A percentile compares a stretch with the other conserved stretches of the same genome.
phyloP scores from a whole-genome alignment of 768 basidiomycete species.

The Mycena maculata region DNA sequence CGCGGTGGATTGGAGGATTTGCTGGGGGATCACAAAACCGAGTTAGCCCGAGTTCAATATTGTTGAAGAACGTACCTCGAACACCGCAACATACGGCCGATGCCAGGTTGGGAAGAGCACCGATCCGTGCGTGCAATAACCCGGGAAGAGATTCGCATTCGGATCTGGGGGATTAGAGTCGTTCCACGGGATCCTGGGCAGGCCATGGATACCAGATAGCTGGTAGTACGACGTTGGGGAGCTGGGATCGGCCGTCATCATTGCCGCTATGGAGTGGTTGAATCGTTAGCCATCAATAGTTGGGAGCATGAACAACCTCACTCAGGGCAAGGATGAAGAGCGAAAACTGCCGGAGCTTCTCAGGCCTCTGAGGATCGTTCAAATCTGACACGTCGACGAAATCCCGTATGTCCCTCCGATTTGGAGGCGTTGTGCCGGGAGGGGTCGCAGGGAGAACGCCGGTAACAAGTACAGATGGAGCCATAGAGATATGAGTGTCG shows the following conservation, averaged over 20 bases:
- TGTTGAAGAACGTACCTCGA: conserved; percentile 52
- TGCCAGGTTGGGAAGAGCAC: conserved; percentile 69
- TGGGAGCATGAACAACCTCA: not conserved
- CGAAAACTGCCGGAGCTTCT: too few relatives aligned
- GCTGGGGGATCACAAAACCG: conserved; percentile 44
- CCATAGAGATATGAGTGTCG: too few relatives aligned
- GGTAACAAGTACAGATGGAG: too few relatives aligned
- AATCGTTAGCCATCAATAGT: too few relatives aligned
- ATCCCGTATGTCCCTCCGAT: not conserved
- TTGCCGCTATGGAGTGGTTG: too few relatives aligned
- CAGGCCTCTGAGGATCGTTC: too few relatives aligned
- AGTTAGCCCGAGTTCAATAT: not conserved
- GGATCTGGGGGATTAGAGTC: conserved; percentile 42
- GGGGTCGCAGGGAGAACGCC: too few relatives aligned
- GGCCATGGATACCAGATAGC: conserved; percentile 64
- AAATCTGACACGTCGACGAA: not conserved
- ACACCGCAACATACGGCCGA: conserved; percentile 61
- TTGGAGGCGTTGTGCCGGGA: not conserved
- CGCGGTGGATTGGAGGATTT: conserved; percentile 58
- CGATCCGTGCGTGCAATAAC: conserved; percentile 66
- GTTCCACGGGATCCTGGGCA: conserved; percentile 60
- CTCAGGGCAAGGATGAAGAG: not conserved
- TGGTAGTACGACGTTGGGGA: conserved; percentile 56
- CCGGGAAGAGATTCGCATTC: conserved; percentile 46
- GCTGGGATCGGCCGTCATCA: too few relatives aligned